These are phyloP conservation scores for Boletus subcaerulescens DNA, from an alignment of 768 basidiomycete genomes.

Conservation along the genomic window DNA sequence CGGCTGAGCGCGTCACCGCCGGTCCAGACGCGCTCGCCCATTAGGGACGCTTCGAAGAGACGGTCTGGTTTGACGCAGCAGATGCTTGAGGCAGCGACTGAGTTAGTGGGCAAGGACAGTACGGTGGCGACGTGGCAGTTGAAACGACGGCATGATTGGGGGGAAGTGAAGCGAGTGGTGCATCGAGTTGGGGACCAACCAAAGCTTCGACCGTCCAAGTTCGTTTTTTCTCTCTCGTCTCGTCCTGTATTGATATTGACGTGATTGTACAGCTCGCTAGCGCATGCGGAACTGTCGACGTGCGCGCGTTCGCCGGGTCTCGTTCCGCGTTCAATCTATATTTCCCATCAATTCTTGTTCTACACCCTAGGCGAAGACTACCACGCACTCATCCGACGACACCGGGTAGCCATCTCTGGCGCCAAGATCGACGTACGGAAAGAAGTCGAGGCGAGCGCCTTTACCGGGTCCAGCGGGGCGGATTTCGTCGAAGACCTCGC, in stretches of 20 bases:
- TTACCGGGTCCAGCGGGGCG: constrained; percentile 27
- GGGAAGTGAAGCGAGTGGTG: constrained; percentile 37
- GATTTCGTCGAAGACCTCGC: constrained; percentile 25
- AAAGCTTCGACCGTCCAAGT: constrained; percentile 16
- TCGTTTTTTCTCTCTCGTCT: no score
- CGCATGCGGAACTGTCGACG: no score
- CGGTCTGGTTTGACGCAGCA: constrained; percentile 34
- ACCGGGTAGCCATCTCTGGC: constrained; percentile 56
- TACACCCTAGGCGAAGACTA: constrained; percentile 73
- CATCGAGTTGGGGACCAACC: constrained; percentile 4
- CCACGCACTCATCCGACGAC: constrained; percentile 68
- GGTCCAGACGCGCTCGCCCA: constrained; percentile 11
- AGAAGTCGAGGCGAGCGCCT: constrained; percentile 66
- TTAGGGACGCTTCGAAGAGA: constrained; percentile 26
- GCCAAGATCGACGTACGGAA: constrained; percentile 66
- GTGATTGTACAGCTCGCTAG: constrained; percentile 13
- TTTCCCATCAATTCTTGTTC: constrained; percentile 84
- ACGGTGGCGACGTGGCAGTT: no score
- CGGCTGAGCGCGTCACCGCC: constrained; percentile 33
- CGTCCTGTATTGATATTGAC: no score
- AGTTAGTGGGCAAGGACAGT: constrained; percentile 36
- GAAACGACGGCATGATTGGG: no score
- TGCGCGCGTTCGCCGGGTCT: constrained; percentile 29
- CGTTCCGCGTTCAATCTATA: constrained; percentile 75
- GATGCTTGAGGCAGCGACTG: constrained; percentile 35